Evolutionary conservation across 1,284 basidiomycete species (phyloP), one percentile per base, ranked within the genome.

Genomic region (Cystobasidiaceae sp.): DNA sequence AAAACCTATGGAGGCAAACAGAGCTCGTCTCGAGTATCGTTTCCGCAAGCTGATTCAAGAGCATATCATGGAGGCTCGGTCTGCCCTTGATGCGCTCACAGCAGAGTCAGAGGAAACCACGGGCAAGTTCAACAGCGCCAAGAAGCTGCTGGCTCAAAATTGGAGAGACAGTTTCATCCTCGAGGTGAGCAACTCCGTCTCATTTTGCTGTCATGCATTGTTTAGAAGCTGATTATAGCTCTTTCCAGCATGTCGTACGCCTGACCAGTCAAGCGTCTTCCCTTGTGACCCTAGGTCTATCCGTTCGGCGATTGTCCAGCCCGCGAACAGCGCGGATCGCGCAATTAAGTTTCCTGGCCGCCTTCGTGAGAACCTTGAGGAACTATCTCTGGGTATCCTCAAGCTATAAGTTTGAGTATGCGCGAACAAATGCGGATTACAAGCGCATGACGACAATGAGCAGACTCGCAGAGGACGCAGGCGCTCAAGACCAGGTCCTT

Each of bases 401-500:
- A 11, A 39, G 51, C 23, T 54, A 33, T 21, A 4, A 19, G 54
- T 43, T n/a, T 19, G 37, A 43, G 4, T 43, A n/a, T 5, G 54
- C 54, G 4, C 39, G 39, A 19, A 57, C 54, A 21, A 30, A 57
- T 37, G n/a, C 33, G 21, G 28, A n/a, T 3, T 57, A 57, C 39
- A 41, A 9, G 11, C 54, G 54, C 8, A 57, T 57, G 54, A 41
- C 15, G 6, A 43, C 54, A 4, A 57, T 57, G 54, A 28, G 28
- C 8, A 54, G 7, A 13, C 54, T 57, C 3, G 23, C 25, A 11
- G 23, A 57, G n/a, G 28, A 44, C 19, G 33, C 34, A 19, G 39
- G 54, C 23, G 37, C 54, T 13, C 54, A 57, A 44, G 54, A 57
- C 6, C 54, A 57, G 54, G 28, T 57, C 4, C 41, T 57, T 15